Evolutionary conservation across 169 alveolate species (phyloP).

Genomic region (Plasmodium inui): DNA sequence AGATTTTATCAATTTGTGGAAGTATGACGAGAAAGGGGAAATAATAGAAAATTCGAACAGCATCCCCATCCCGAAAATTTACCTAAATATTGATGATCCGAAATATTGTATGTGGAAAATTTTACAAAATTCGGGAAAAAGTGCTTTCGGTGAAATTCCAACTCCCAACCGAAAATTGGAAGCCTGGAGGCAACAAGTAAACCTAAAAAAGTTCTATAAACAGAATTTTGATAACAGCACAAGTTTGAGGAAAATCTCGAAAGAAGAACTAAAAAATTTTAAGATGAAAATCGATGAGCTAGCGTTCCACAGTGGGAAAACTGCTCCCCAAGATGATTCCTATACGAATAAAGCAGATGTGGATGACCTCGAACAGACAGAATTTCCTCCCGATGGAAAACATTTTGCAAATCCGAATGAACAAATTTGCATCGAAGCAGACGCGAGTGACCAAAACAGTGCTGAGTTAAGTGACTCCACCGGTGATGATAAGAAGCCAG

Average conservation of each 20-base stretch:
- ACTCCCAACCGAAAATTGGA: slow-evolving; percentile 75
- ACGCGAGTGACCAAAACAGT: background rate
- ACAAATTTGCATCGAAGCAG: background rate
- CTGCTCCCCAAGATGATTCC: background rate
- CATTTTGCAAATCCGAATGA: background rate
- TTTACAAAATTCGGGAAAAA: slow-evolving; percentile 75
- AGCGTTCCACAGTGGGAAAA: background rate
- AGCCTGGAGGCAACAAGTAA: slow-evolving; percentile 77
- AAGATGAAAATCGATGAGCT: slow-evolving; percentile 41
- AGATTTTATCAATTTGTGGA: slow-evolving; percentile 66
- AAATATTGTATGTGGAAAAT: slow-evolving; percentile 69
- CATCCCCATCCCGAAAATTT: slow-evolving; percentile 63
- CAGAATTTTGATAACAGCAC: slow-evolving; percentile 66
- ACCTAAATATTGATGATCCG: slow-evolving; percentile 70
- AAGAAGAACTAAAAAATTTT: slow-evolving; percentile 50
- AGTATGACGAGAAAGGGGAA: slow-evolving; percentile 57
- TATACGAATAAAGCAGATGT: background rate
- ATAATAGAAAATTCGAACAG: slow-evolving; percentile 37
- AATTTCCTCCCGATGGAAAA: background rate
- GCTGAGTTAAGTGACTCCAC: background rate
- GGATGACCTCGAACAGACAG: background rate
- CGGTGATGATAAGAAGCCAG: background rate
- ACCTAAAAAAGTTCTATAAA: slow-evolving; percentile 61
- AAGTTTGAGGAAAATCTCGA: slow-evolving; percentile 60
- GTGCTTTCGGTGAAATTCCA: slow-evolving; percentile 63